Percentiles rank a stretch among this genome's conserved stretches.
Conservation (phyloP, 306 rosid species). For the Sophora flavescens region DNA sequence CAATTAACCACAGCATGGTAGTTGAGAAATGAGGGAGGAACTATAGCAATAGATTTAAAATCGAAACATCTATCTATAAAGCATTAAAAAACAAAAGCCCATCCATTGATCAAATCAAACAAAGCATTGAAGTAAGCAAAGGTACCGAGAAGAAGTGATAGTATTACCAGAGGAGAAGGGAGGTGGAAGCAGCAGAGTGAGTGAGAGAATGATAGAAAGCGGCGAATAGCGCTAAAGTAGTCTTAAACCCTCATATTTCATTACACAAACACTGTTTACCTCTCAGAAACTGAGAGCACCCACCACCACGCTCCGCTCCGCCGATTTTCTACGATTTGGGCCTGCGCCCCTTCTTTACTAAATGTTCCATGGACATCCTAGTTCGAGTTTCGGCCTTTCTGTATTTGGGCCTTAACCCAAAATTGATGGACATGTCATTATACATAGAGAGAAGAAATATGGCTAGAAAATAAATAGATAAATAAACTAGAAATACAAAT, state of each 20-base stretch:
- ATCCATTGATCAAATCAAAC: not conserved
- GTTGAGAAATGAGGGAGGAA: not conserved
- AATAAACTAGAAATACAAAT: too few relatives aligned
- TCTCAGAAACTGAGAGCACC: too few relatives aligned
- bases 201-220: not conserved
- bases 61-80: not conserved
- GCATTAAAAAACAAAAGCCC: not conserved
- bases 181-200: not conserved
- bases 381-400: too few relatives aligned
- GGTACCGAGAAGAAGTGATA: conserved; percentile 3
- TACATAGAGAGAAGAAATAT: too few relatives aligned
- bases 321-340: too few relatives aligned
- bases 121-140: conserved; percentile 1
- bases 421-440: too few relatives aligned
- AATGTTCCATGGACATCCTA: too few relatives aligned
- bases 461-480: too few relatives aligned
- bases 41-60: not conserved
- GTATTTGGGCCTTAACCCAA: too few relatives aligned
- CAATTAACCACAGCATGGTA: not conserved
- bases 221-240: not conserved
- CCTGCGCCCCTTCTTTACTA: too few relatives aligned
- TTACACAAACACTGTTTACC: too few relatives aligned
- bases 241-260: conserved; percentile 47
- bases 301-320: too few relatives aligned
- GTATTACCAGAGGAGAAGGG: conserved; percentile 39